Conservation (phyloP, 495 filamentous ascomycete species). For the Collariella sp. region DNA sequence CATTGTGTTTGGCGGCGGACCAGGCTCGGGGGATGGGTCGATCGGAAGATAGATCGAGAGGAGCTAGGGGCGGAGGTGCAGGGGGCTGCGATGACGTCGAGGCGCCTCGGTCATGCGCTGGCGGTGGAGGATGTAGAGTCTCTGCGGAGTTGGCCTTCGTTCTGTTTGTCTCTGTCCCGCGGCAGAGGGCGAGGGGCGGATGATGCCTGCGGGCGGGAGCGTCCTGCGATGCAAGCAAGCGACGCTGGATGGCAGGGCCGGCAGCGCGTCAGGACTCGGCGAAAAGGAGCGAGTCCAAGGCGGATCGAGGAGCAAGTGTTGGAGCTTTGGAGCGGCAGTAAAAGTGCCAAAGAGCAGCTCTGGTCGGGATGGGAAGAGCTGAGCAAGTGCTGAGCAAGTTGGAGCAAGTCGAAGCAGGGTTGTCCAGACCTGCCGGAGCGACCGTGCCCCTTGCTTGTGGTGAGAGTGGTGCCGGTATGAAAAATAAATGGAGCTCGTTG, state of each 20-base stretch:
- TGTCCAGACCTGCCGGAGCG: slow-evolving; percentile 3
- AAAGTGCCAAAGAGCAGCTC: slow-evolving; percentile 1
- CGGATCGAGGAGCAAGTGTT: background rate
- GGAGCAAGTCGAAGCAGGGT: slow-evolving; percentile 9
- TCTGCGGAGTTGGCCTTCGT: background rate
- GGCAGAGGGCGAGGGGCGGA: background rate
- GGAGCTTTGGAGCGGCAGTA: background rate
- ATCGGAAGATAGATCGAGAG: slow-evolving; percentile 8
- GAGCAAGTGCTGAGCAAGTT: background rate
- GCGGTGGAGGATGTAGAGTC: slow-evolving; percentile 5
- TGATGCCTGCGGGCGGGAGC: slow-evolving; percentile 14
- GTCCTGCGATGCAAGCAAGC: slow-evolving; percentile 25
- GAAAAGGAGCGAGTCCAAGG: background rate
- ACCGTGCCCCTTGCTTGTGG: slow-evolving; percentile 6
- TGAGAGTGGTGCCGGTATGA: background rate
- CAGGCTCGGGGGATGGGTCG: slow-evolving; percentile 7
- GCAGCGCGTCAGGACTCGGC: background rate
- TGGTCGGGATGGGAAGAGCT: background rate
- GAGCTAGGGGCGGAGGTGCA: slow-evolving; percentile 17
- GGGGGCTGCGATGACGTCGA: slow-evolving; percentile 21
- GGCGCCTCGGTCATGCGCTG: slow-evolving; percentile 22
- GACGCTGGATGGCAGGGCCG: background rate
- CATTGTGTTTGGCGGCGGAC: slow-evolving; percentile 20
- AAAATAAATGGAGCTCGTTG: slow-evolving; percentile 7
- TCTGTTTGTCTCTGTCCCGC: background rate